A percentile compares a stretch with the other conserved stretches of the same genome.
Evolutionary conservation across 352 stramenopile genomes (phyloP).

Genomic region (Globisporangium camurandrum): DNA sequence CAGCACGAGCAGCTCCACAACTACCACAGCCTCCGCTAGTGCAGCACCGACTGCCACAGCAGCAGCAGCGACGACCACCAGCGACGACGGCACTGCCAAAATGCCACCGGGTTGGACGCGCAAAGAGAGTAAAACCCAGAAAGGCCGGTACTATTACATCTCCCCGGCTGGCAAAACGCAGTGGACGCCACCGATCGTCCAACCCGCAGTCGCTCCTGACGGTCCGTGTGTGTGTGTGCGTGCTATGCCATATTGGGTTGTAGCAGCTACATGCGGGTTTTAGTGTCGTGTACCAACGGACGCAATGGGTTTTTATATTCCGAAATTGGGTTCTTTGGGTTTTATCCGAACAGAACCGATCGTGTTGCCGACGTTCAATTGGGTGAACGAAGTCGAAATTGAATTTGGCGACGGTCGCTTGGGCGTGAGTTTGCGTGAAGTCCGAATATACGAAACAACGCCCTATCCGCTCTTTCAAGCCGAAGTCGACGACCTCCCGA

Average conservation of each 20-base stretch:
- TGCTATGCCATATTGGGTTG: too few species aligned
- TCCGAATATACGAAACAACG: slow-evolving; percentile 67
- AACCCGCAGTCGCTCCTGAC: not conserved
- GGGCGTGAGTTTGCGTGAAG: slow-evolving; percentile 74
- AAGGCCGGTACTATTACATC: slow-evolving; percentile 83
- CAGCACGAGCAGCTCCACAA: not conserved
- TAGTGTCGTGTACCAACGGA: not conserved
- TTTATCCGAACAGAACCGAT: slow-evolving; percentile 1
- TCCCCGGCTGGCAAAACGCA: slow-evolving; percentile 75
- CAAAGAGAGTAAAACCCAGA: slow-evolving; percentile 84
- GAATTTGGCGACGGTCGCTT: slow-evolving; percentile 75
- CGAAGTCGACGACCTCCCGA: slow-evolving; percentile 84
- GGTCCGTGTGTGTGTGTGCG: not conserved
- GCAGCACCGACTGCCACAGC: not conserved
- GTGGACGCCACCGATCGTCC: slow-evolving; percentile 51
- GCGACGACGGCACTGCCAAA: slow-evolving; percentile 19
- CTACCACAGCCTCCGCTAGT: not conserved
- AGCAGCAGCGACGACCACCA: not conserved
- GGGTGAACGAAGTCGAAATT: slow-evolving; percentile 78
- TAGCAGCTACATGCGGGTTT: not conserved
- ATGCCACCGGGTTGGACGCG: slow-evolving; percentile 70
- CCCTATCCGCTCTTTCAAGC: slow-evolving; percentile 82
- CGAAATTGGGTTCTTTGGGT: too few species aligned
- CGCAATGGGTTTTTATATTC: too few species aligned
- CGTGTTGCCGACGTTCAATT: slow-evolving; percentile 62